Conservation (phyloP, 1,284 basidiomycete genomes). For the Thecaphora thlaspeos region DNA sequence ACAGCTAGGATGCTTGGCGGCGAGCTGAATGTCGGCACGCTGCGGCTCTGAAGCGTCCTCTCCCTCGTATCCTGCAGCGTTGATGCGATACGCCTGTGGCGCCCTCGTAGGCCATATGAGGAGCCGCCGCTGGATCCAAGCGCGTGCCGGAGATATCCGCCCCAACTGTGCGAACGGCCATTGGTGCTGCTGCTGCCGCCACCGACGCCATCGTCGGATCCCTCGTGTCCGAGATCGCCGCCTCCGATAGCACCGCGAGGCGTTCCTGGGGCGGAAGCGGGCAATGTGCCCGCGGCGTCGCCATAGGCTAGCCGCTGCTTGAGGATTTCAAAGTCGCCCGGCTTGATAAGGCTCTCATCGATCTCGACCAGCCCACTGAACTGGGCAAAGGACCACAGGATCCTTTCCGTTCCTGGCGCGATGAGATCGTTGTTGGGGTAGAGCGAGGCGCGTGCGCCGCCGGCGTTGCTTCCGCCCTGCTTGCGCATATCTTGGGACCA, state of each 20-base stretch:
- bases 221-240: constrained; percentile 42
- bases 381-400: constrained; percentile 85
- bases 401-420: constrained; percentile 65
- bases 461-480: constrained; percentile 1
- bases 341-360: constrained; percentile 59
- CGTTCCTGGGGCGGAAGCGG: constrained; percentile 27
- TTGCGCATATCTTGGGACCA: constrained; percentile 35
- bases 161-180: constrained; percentile 15
- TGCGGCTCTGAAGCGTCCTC: constrained; percentile 58
- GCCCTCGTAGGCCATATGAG: constrained; percentile 8
- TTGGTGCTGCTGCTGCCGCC: neutral
- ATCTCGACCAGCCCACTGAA: constrained; percentile 69
- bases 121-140: constrained; percentile 1
- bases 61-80: constrained; percentile 65
- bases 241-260: constrained; percentile 39
- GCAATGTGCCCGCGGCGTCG: constrained; percentile 38
- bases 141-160: constrained; percentile 11
- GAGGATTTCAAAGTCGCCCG: constrained; percentile 58
- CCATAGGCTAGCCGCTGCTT: constrained; percentile 55
- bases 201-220: neutral
- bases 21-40: constrained; percentile 75
- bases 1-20: constrained; percentile 81
- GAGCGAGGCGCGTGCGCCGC: constrained; percentile 21
- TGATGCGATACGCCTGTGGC: constrained; percentile 61
- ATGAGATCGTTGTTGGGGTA: constrained; percentile 23